Evolutionary conservation across 768 basidiomycete species (phyloP).

Genomic region (Mycena alexandri): DNA sequence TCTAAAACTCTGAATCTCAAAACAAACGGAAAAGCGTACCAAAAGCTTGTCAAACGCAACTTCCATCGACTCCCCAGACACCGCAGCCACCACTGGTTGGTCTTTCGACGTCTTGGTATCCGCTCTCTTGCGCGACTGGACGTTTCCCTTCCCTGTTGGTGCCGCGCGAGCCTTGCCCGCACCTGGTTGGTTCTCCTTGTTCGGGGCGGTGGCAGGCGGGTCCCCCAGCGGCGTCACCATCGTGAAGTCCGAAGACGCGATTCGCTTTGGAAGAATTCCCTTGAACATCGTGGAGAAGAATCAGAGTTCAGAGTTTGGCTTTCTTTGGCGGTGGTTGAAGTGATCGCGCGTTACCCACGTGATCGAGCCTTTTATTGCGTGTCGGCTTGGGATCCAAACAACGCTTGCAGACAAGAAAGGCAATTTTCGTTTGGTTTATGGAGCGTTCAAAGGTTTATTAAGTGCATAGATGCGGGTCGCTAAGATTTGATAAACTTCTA

Average conservation of each 20-base stretch:
- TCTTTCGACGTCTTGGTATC: slow-evolving; percentile 59
- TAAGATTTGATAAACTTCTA: too few relatives aligned
- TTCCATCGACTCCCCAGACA: slow-evolving; percentile 58
- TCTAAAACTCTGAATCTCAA: neutral
- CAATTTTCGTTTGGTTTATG: too few relatives aligned
- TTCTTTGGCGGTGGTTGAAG: slow-evolving; percentile 49
- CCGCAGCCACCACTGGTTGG: slow-evolving; percentile 39
- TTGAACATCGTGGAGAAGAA: slow-evolving; percentile 74
- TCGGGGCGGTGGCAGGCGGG: slow-evolving; percentile 54
- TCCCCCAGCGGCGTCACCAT: slow-evolving; percentile 73
- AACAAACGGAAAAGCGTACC: slow-evolving; percentile 57
- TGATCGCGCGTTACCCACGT: too few relatives aligned
- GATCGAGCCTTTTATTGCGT: neutral
- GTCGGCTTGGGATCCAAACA: slow-evolving; percentile 9
- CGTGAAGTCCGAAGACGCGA: slow-evolving; percentile 77
- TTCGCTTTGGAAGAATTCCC: slow-evolving; percentile 78
- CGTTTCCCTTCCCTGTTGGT: slow-evolving; percentile 40
- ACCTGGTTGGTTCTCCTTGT: slow-evolving; percentile 77
- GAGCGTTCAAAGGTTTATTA: too few relatives aligned
- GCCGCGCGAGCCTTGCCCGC: slow-evolving; percentile 37
- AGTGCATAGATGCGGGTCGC: too few relatives aligned
- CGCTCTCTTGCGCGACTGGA: slow-evolving; percentile 54
- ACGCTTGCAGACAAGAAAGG: slow-evolving; percentile 12
- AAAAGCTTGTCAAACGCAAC: slow-evolving; percentile 86
- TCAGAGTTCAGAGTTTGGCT: slow-evolving; percentile 42